Evolutionary conservation across 2,329 filamentous ascomycete genomes (phyloP), one percentile per base, ranked within the genome.

Genomic region (Stemphylium vesicarium): DNA sequence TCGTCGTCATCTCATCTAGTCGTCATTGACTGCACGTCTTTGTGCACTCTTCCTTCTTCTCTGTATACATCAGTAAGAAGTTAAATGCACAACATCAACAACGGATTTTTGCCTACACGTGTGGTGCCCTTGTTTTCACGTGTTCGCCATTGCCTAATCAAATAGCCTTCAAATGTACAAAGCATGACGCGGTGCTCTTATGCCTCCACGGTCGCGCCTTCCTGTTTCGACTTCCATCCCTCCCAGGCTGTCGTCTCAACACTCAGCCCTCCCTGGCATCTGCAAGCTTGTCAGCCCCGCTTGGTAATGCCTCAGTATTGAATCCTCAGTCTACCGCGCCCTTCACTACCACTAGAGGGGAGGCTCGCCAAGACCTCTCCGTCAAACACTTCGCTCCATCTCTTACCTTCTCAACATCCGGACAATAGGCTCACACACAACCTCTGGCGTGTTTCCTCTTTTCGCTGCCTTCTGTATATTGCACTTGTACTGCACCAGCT

Each of bases 201-300:
- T 29, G n/a, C 20, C 29, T 41, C 29, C 6, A 18, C 24, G n/a
- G 32, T 38, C 10, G 15, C 53, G 37, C 42, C 42, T 56, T 52
- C 32, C 43, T 65, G 70, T 50, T 46, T 53, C 36, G 69, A 72
- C 63, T 76, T 75, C 63, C 77, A 70, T 20, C 70, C 78, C 66
- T 87, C 85, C 84, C 83, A 86, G 43, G 79, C 78, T 32, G 85
- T 88, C 31, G 85, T 88, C 71, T 88, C 85, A 12, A 87, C 82
- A 41, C 80, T 84, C 63, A 86, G 69, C 16, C 83, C 83, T 63
- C 80, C 77, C 22, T 79, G 80, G 69, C 84, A 82, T 62, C 79
- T 83, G 62, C 8, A 20, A 36, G 20, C 12, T 7, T 39, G 13
- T 54, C 22, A 55, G 52, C 16, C 4, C 45, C 37, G 26, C 4